These are phyloP conservation scores for Lanmaoa pseudosensibilis DNA, from an alignment of 768 basidiomycete species.

Conservation along the genomic window DNA sequence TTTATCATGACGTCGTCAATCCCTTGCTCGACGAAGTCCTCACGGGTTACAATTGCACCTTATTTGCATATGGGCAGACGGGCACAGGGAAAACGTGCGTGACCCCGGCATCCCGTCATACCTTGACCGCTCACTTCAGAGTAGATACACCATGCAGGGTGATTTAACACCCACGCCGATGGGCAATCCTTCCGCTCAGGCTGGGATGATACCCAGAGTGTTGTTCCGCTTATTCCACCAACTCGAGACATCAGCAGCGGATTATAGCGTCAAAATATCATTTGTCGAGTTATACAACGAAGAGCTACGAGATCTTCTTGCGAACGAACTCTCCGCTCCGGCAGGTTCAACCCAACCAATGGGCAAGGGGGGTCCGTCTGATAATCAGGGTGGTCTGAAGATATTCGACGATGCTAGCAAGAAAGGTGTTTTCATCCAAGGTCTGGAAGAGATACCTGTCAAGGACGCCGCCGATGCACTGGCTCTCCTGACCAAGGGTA, in stretches of 20 bases:
- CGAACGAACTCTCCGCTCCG: constrained; percentile 72
- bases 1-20: constrained; percentile 91
- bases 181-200: constrained; percentile 84
- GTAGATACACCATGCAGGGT: constrained; percentile 95
- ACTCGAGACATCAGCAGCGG: constrained; percentile 71
- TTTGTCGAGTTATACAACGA: constrained; percentile 98
- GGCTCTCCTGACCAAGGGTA: constrained; percentile 83
- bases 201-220: constrained; percentile 95
- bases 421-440: constrained; percentile 90
- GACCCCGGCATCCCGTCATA: not conserved
- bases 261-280: constrained; percentile 92
- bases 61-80: constrained; percentile 98
- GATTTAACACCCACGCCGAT: constrained; percentile 80
- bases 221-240: constrained; percentile 89
- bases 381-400: constrained; percentile 64
- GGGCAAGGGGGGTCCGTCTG: constrained; percentile 58
- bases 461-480: constrained; percentile 82
- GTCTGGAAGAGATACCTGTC: constrained; percentile 86
- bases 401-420: constrained; percentile 92
- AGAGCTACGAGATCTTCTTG: constrained; percentile 91
- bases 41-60: constrained; percentile 92
- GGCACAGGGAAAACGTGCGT: constrained; percentile 98
- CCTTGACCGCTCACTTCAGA: constrained; percentile 11
- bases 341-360: constrained; percentile 72
- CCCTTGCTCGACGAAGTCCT: constrained; percentile 95